Base-by-base conservation (phyloP, 257 asterid species). In the Fraxinus anomala region DNA sequence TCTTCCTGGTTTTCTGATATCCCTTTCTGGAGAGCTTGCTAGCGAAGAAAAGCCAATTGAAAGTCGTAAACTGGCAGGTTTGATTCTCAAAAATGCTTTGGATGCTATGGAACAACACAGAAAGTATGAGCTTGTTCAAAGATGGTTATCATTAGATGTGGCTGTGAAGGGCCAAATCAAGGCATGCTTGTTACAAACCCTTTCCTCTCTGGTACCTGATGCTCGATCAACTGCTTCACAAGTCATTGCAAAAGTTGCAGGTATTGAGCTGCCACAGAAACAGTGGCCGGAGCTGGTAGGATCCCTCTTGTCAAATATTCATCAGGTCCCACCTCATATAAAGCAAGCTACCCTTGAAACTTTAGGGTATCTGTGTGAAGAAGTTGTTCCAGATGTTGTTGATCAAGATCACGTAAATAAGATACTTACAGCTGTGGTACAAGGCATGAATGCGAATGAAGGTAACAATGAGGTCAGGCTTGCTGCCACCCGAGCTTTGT, bases 231-330 rank as follows among this genome's bases (percentile, higher is more conserved):
- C 97, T 68, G 94, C 96, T 19, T 87, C 97, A 26, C 96, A 92
- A 84, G 96, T 92, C 73, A 84, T 89, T 84, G 96, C 96, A 26
- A 91, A 92, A 85, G 91, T 92, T 79, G 96, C 97, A 16, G 91
- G 95, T 44, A 91, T 92, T 81, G 96, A 92, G 82, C 80, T 92
- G 81, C 97, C 97, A 0, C 96, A 91, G 70, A 91, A 92, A 81
- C 94, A 91, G 79, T 91, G 97, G 97, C 97, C 97, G 21, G 97
- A 92, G 82, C 89, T 92, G 73, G 86, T 92, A 66, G 96, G 90
- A 40, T 83, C 93, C 42, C 93, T 92, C 42, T 80, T 92, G 66
- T 87, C 96, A 36, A 92, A 87, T 77, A 82, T 88, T 88, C 93
- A 91, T 78, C 96, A 92, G 84, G 91, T 88, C 72, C 91, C 94